Percentiles rank a stretch among this genome's conserved stretches.
phyloP scores from a whole-genome alignment of 139 green algal species.

The Auxenochlorella pyrenoidosa region DNA sequence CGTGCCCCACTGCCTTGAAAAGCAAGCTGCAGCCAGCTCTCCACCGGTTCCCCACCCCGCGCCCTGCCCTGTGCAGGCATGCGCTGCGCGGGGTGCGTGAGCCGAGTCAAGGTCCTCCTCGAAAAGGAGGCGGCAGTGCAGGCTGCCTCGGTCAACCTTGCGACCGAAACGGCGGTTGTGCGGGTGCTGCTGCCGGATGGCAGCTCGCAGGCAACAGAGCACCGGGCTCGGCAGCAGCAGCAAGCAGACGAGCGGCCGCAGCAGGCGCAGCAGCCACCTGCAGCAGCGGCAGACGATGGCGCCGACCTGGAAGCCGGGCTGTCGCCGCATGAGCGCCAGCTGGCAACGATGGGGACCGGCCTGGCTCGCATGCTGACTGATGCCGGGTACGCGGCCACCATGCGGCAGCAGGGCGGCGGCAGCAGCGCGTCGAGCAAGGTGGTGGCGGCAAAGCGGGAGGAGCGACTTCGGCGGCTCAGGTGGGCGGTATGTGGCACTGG shows the following conservation, averaged over 20 bases:
- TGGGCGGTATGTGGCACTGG: conserved; percentile 20
- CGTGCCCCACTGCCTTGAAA: no score
- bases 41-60: no score
- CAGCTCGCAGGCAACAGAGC: neutral
- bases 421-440: conserved; percentile 36
- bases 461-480: conserved; percentile 60
- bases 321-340: conserved; percentile 17
- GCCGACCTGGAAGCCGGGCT: conserved; percentile 1
- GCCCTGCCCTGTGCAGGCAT: conserved; percentile 67
- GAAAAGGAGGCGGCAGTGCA: conserved; percentile 59
- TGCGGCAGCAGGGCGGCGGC: conserved; percentile 26
- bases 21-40: no score
- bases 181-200: conserved; percentile 58
- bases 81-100: conserved; percentile 90
- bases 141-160: conserved; percentile 86
- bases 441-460: conserved; percentile 66
- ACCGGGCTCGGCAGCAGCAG: neutral
- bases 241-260: conserved; percentile 8
- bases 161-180: conserved; percentile 91
- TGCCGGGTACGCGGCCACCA: conserved; percentile 37
- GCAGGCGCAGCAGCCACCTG: neutral
- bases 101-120: conserved; percentile 78
- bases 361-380: conserved; percentile 50
- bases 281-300: neutral
- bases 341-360: conserved; percentile 14